A percentile compares a stretch with the other conserved stretches of the same genome.
phyloP scores from a whole-genome alignment of 306 rosid genomes.

The Ziziphus jujuba region DNA sequence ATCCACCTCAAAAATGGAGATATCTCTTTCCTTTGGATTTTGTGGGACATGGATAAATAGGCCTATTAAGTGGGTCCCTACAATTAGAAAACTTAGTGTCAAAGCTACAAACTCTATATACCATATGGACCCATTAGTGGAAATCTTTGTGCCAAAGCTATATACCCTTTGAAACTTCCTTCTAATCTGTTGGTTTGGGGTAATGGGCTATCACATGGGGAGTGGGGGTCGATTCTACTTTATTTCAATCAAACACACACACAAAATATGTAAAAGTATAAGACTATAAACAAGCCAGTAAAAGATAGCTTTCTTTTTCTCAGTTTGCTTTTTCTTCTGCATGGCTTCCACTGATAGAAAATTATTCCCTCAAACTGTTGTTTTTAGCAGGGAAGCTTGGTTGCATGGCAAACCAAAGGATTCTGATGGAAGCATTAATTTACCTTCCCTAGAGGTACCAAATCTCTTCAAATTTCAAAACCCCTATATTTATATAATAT shows the following conservation, averaged over 20 bases:
- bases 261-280: constrained; percentile 13
- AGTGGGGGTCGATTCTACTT: constrained; percentile 42
- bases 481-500: constrained; percentile 19
- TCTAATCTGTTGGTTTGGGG: constrained; percentile 32
- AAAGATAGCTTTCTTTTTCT: constrained; percentile 57
- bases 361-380: constrained; percentile 43
- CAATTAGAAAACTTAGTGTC: constrained; percentile 56
- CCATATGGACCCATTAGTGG: constrained; percentile 57
- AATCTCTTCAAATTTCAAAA: background rate
- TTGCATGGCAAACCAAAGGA: constrained; percentile 76
- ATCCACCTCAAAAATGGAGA: constrained; percentile 55
- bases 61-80: constrained; percentile 35
- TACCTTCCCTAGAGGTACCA: constrained; percentile 66
- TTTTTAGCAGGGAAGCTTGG: constrained; percentile 86
- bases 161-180: constrained; percentile 58
- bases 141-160: constrained; percentile 55
- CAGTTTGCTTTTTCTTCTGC: constrained; percentile 39
- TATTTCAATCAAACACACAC: constrained; percentile 40
- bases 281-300: constrained; percentile 41
- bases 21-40: constrained; percentile 85
- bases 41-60: constrained; percentile 50
- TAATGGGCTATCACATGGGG: constrained; percentile 47
- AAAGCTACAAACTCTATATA: constrained; percentile 41
- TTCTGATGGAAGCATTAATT: constrained; percentile 44
- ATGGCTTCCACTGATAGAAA: constrained; percentile 54